phyloP scores from a whole-genome alignment of 2,329 filamentous ascomycete species.

The Simplicillium sp. region DNA sequence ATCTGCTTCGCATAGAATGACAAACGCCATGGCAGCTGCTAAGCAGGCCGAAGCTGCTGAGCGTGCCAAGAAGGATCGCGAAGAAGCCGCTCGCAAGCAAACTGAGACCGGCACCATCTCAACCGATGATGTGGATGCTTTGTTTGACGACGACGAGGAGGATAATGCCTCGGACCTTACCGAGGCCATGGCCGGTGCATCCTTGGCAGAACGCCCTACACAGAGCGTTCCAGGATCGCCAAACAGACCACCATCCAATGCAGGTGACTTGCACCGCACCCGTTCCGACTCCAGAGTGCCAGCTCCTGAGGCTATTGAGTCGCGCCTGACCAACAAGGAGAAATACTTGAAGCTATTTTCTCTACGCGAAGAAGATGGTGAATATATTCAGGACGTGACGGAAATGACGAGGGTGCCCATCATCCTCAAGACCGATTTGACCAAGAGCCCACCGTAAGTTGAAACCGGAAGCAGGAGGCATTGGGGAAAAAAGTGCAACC shows the following conservation, averaged over 20 bases:
- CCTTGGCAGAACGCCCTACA: constrained; percentile 77
- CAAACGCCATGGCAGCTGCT: constrained; percentile 66
- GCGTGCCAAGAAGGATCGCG: constrained; percentile 72
- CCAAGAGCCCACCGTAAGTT: constrained; percentile 98
- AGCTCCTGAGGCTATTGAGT: constrained; percentile 63
- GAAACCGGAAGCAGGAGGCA: background rate
- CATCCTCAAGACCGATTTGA: constrained; percentile 94
- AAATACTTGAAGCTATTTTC: constrained; percentile 89
- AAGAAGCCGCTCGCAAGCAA: constrained; percentile 85
- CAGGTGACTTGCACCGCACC: constrained; percentile 70
- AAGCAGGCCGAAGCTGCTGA: constrained; percentile 76
- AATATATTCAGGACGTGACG: constrained; percentile 95
- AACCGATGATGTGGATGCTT: constrained; percentile 84
- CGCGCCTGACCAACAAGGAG: constrained; percentile 83
- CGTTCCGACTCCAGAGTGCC: constrained; percentile 91
- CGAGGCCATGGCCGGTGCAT: constrained; percentile 87
- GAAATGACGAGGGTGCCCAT: constrained; percentile 98
- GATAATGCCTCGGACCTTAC: constrained; percentile 80
- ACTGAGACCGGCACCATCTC: constrained; percentile 93
- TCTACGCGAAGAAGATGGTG: constrained; percentile 82
- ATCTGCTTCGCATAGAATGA: constrained; percentile 61
- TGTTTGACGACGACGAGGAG: constrained; percentile 91
- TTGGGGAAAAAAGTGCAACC: background rate
- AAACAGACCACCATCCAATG: constrained; percentile 59
- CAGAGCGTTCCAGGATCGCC: constrained; percentile 94